Evolutionary conservation across 805 yeast species (phyloP).

Genomic region (Saccharomycopsis microspora): DNA sequence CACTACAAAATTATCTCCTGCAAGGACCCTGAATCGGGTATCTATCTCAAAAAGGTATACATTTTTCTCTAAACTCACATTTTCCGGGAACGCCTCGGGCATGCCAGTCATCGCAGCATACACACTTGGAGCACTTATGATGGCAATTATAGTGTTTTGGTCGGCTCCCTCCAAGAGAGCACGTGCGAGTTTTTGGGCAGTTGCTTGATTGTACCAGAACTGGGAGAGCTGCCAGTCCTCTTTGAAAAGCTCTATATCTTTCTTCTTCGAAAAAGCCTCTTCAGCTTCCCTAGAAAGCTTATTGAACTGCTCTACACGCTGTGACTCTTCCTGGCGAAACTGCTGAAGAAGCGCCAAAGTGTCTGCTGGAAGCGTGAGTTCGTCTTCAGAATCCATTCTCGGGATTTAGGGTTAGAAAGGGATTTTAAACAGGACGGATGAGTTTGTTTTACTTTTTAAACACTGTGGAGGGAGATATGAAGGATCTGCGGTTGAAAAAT

Average conservation of each 20-base stretch:
- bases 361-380: slow-evolving; percentile 28
- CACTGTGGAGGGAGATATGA: slow-evolving; percentile 32
- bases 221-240: slow-evolving; percentile 95
- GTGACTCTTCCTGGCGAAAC: slow-evolving; percentile 53
- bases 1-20: slow-evolving; percentile 56
- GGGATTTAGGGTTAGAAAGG: neutral
- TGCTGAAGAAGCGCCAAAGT: slow-evolving; percentile 47
- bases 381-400: neutral
- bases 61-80: slow-evolving; percentile 31
- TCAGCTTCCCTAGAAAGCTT: slow-evolving; percentile 45
- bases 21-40: slow-evolving; percentile 60
- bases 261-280: slow-evolving; percentile 21
- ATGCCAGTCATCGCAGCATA: slow-evolving; percentile 65
- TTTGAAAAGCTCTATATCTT: slow-evolving; percentile 62
- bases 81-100: slow-evolving; percentile 34
- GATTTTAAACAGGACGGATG: neutral
- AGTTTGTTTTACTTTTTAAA: neutral
- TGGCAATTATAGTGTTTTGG: slow-evolving; percentile 54
- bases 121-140: slow-evolving; percentile 87
- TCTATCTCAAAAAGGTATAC: slow-evolving; percentile 75
- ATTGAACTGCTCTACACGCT: slow-evolving; percentile 44
- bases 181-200: slow-evolving; percentile 57
- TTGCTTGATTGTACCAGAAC: slow-evolving; percentile 75
- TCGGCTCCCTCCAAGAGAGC: slow-evolving; percentile 73
- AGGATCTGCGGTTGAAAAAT: slow-evolving; percentile 44